A percentile compares a stretch with the other conserved stretches of the same genome.
These are phyloP conservation scores for Sarocladiaceae sp. DNA, from an alignment of 2,329 filamentous ascomycete genomes.

Conservation along the genomic window DNA sequence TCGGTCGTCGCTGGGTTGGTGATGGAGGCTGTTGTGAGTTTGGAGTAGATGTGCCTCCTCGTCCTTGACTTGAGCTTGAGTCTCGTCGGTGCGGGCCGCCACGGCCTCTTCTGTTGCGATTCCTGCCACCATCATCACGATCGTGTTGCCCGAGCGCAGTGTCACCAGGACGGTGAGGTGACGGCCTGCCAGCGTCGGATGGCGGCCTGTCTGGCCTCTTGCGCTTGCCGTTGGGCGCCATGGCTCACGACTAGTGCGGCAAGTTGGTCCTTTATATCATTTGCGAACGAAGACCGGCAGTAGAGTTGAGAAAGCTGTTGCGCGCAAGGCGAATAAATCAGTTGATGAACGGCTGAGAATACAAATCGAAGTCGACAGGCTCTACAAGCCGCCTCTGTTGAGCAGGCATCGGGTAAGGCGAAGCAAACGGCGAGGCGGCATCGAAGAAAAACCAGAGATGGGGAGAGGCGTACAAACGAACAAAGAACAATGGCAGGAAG, in stretches of 20 bases:
- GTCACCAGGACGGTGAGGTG: constrained; percentile 59
- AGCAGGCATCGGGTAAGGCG: background rate
- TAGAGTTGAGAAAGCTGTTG: background rate
- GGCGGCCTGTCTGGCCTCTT: constrained; percentile 51
- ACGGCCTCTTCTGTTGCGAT: constrained; percentile 39
- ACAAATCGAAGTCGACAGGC: background rate
- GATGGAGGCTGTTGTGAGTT: constrained; percentile 1
- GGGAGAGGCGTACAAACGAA: constrained; percentile 5
- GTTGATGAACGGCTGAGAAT: constrained; percentile 10
- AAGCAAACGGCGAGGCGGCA: constrained; percentile 2
- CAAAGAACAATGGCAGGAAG: constrained; percentile 2
- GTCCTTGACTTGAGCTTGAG: constrained; percentile 9
- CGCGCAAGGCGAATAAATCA: constrained; percentile 16
- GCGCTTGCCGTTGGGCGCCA: constrained; percentile 38
- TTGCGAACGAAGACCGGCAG: background rate
- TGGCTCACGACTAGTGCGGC: background rate
- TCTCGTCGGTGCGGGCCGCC: constrained; percentile 12
- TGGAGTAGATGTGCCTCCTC: background rate
- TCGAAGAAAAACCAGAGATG: constrained; percentile 4
- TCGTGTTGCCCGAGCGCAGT: constrained; percentile 55
- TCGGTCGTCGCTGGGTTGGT: constrained; percentile 6
- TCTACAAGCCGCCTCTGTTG: background rate
- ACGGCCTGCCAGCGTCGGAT: constrained; percentile 49
- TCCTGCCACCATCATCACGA: constrained; percentile 43
- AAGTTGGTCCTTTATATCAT: background rate